Base-by-base conservation (phyloP, 768 basidiomycete genomes). In the Pleurotus pulmonarius region DNA sequence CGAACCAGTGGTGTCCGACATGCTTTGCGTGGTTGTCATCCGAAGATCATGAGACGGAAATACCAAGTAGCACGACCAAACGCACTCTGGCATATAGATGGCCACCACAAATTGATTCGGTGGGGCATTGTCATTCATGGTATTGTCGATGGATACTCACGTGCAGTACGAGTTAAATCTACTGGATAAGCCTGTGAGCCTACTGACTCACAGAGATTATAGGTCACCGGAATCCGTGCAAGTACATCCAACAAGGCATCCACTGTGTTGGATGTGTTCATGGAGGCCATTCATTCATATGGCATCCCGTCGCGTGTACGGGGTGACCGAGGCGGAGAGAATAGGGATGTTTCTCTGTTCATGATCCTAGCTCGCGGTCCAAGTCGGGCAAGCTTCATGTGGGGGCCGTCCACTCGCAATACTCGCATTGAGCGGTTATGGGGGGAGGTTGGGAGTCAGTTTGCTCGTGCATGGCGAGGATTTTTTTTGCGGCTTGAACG, bases 341-440 rank as follows among this genome's bases (percentile, higher is more conserved):
- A 76, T 59, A 61, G 60, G 8, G 53, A 60, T 5, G 64, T 70
- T 13, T 64, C 73, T 5, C 51, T 66, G 0, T 69, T 56, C 13
- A 76, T 76, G 74, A 68, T 75, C 15, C 41, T 69, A 34, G n/a
- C 37, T 1, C 55, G 63, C 7, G 74, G 76, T 2, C 57, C 61
- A 0, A 65, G 69, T 39, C 55, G 67, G 9, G 70, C 59, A 4
- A 65, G 62, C n/a, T 73, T 73, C 47, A 69, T 73, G 47, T 73
- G 72, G 72, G 73, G 73, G 12, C 24, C 46, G 16, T 46, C 16
- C 0, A 73, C 69, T 0, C 46, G 56, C 1, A 77, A 77, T 47
- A 68, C 66, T 0, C 60, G 66, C 2, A 76, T 76, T 41, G 76
- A 79, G 56, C 57, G 67, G 0, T 58, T 78, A 0, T 78, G 77